Evolutionary conservation across 192 early-diverging fungal species (phyloP), one percentile per base, ranked within the genome.

Genomic region (Backusella circina): DNA sequence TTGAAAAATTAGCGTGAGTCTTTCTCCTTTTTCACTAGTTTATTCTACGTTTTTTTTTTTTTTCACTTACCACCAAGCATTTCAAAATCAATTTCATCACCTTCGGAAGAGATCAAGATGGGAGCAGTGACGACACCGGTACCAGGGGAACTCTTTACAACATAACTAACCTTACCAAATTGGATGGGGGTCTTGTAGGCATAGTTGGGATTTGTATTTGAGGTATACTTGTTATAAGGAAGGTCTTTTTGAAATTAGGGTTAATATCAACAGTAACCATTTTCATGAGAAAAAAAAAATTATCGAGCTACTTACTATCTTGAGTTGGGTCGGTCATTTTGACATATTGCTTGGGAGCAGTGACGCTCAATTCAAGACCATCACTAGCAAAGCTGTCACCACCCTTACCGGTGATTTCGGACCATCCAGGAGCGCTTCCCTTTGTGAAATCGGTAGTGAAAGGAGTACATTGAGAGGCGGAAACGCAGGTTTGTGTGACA

Each of bases 31-130:
- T 36, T 9, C 23, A 54, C 50, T 23, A 26, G 21, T 54, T 51
- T 51, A 21, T 23, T 23, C 26, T 12, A n/a, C n/a, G n/a, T 57
- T 57, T 5, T 37, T 70, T 0, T 5, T 57, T 23, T 61, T 61
- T 26, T 67, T 67, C 18, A 16, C 33, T 67, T 67, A 67, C 65
- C 69, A 47, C 69, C 69, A 1, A 70, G 36, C 71, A 82, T 70
- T 72, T 87, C 86, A 67, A 79, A 82, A 74, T 87, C 86, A 57
- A 87, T 84, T 77, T 87, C 86, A 41, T 87, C 86, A 36, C 84
- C 86, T 9, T 75, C 71, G 3, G 37, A 64, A 30, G 82, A 71
- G 39, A 71, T 74, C 32, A 72, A 78, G 26, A 44, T 44, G 8
- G 69, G 26, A 47, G 79, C 79, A n/a, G 75, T 72, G 23, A 77